phyloP scores from a whole-genome alignment of 192 early-diverging fungal species.

The Linnemannia exigua region DNA sequence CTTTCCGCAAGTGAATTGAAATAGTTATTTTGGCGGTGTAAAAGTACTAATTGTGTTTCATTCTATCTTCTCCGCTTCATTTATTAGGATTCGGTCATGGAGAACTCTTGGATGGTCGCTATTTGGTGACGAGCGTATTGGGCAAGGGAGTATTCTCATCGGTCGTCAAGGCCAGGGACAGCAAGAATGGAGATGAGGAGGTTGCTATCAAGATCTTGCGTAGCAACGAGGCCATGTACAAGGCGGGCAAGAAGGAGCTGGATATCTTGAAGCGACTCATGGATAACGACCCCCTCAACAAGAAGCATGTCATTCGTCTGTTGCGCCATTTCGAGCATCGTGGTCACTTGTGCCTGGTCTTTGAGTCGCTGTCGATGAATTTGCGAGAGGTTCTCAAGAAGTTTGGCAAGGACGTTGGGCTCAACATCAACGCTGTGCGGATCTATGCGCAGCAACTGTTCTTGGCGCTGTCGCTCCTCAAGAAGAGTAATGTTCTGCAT shows the following conservation, averaged over 20 bases:
- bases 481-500: slow-evolving; percentile 88
- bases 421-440: slow-evolving; percentile 94
- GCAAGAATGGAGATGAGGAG: slow-evolving; percentile 73
- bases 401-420: slow-evolving; percentile 93
- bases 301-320: slow-evolving; percentile 91
- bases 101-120: slow-evolving; percentile 89
- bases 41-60: slow-evolving; percentile 4
- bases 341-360: slow-evolving; percentile 93
- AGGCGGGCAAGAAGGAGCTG: slow-evolving; percentile 90
- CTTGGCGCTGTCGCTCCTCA: slow-evolving; percentile 84
- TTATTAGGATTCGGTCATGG: slow-evolving; percentile 79
- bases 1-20: background rate
- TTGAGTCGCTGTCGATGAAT: slow-evolving; percentile 95
- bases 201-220: slow-evolving; percentile 98
- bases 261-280: slow-evolving; percentile 90
- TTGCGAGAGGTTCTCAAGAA: slow-evolving; percentile 94
- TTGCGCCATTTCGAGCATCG: slow-evolving; percentile 91
- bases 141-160: slow-evolving; percentile 97
- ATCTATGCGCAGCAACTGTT: slow-evolving; percentile 94
- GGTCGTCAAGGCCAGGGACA: slow-evolving; percentile 92
- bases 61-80: background rate
- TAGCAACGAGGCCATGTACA: slow-evolving; percentile 94
- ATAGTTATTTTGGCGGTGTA: background rate
- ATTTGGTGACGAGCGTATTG: slow-evolving; percentile 86
- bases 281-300: slow-evolving; percentile 88